phyloP scores from a whole-genome alignment of 1,284 basidiomycete genomes.

The Taiwanofungus camphoratus region DNA sequence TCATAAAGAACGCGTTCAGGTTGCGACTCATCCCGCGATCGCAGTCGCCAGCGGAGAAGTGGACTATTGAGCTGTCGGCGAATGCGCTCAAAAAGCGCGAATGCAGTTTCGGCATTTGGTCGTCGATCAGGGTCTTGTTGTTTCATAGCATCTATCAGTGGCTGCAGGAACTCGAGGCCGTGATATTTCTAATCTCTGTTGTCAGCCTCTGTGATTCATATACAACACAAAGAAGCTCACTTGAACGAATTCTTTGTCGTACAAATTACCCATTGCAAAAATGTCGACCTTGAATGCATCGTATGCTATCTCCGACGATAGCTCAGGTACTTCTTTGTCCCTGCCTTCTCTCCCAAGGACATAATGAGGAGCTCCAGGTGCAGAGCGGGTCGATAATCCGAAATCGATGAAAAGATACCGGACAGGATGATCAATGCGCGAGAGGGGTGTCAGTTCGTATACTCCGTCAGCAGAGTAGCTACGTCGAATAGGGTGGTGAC shows the following conservation, averaged over 20 bases:
- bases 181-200: conserved; percentile 9
- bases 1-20: conserved; percentile 14
- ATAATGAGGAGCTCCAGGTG: conserved; percentile 4
- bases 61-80: background rate
- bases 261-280: conserved; percentile 23
- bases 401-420: conserved; percentile 26
- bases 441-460: background rate
- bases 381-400: conserved; percentile 17
- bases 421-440: conserved; percentile 8
- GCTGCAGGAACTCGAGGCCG: conserved; percentile 18
- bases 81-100: conserved; percentile 5
- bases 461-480: conserved; percentile 9
- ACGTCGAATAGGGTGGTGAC: conserved; percentile 18
- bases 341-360: conserved; percentile 15
- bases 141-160: conserved; percentile 19
- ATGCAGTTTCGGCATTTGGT: conserved; percentile 13
- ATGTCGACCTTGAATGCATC: conserved; percentile 28
- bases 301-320: conserved; percentile 20
- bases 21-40: conserved; percentile 6
- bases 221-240: background rate
- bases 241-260: conserved; percentile 10
- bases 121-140: conserved; percentile 12
- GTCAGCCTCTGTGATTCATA: background rate
- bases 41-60: conserved; percentile 12
- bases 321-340: conserved; percentile 24